phyloP scores from a whole-genome alignment of 169 alveolate genomes.

The Cryptosporidium xiaoi region DNA sequence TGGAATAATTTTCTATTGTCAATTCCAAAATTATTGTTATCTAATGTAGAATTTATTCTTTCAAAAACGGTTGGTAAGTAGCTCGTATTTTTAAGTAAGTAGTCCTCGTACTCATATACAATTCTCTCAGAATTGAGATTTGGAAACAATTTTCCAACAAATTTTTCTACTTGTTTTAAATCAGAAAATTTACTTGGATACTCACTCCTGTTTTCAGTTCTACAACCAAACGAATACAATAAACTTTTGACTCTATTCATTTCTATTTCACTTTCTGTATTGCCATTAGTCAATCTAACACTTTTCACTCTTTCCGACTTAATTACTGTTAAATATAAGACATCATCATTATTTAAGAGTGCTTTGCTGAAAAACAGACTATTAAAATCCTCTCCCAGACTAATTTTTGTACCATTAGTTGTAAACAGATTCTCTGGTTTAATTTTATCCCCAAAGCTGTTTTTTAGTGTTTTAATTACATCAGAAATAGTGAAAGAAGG shows the following conservation, averaged over 20 bases:
- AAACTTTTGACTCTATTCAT: slow-evolving; percentile 10
- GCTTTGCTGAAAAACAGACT: not conserved
- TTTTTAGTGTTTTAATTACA: not conserved
- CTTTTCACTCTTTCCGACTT: not conserved
- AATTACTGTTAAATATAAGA: slow-evolving; percentile 15
- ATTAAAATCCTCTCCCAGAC: not conserved
- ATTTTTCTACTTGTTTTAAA: not conserved
- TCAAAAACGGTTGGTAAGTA: slow-evolving; percentile 36
- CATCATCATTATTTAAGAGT: slow-evolving; percentile 1
- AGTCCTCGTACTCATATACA: slow-evolving; percentile 11
- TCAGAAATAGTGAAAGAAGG: not conserved
- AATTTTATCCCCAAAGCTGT: not conserved
- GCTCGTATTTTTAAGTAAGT: not conserved
- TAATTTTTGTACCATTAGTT: slow-evolving; percentile 33
- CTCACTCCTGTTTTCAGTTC: not conserved
- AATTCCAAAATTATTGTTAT: not conserved
- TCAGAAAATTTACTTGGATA: not conserved
- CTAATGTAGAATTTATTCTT: not conserved
- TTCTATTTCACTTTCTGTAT: not conserved
- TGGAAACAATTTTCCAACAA: not conserved
- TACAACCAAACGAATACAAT: slow-evolving; percentile 17
- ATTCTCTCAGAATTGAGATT: slow-evolving; percentile 30
- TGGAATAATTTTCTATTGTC: too few species aligned
- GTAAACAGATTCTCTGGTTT: slow-evolving; percentile 48
- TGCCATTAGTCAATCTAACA: not conserved